Conservation (phyloP, 768 basidiomycete species). For the Lactifluus volemus region DNA sequence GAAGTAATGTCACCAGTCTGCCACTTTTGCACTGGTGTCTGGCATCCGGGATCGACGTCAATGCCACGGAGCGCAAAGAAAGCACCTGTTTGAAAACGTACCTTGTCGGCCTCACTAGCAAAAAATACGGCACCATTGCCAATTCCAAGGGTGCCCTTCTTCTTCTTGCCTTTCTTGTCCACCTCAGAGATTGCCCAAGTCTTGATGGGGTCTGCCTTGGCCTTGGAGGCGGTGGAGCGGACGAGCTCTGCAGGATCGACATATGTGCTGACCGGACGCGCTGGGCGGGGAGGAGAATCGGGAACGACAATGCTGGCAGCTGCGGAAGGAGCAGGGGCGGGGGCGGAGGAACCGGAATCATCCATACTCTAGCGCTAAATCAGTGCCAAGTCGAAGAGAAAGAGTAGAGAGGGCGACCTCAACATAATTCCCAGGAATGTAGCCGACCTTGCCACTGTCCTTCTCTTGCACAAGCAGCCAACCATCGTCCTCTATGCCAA, state of each 20-base stretch:
- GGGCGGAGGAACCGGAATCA: background rate
- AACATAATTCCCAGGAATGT: conserved; percentile 89
- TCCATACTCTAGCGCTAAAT: background rate
- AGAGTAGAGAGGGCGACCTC: conserved; percentile 33
- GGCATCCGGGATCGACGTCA: conserved; percentile 2
- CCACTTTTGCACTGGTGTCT: conserved; percentile 98
- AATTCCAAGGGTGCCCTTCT: conserved; percentile 93
- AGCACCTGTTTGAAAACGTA: conserved; percentile 27
- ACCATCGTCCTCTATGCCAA: conserved; percentile 71
- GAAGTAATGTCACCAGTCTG: conserved; percentile 60
- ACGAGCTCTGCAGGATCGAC: conserved; percentile 74
- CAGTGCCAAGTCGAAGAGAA: background rate
- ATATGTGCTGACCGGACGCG: conserved; percentile 56
- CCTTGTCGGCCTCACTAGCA: conserved; percentile 97
- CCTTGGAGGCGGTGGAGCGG: conserved; percentile 41
- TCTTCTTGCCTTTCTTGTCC: conserved; percentile 97
- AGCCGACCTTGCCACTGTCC: conserved; percentile 73
- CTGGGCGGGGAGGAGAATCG: conserved; percentile 31
- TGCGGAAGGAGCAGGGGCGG: conserved; percentile 5
- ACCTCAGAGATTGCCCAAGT: conserved; percentile 88
- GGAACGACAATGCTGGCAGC: conserved; percentile 14
- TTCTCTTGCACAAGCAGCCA: conserved; percentile 83
- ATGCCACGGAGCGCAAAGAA: background rate
- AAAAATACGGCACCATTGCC: conserved; percentile 96
- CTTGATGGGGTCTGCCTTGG: conserved; percentile 60